Percentiles rank a stretch among this genome's conserved stretches.
Conservation (phyloP, 2,329 filamentous ascomycete species). For the Cladosporium oxysporum region DNA sequence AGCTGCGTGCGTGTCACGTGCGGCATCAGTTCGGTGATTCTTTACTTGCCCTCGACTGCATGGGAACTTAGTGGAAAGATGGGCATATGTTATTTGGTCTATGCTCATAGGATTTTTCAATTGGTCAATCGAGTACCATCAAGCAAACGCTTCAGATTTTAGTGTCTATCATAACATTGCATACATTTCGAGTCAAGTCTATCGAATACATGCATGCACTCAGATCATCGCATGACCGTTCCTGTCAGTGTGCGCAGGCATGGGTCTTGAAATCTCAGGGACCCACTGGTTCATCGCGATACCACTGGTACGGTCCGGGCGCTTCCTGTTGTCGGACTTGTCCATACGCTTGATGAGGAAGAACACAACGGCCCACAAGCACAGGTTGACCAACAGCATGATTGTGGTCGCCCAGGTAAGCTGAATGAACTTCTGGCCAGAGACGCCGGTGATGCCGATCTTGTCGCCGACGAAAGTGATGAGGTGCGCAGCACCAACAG, state of each 20-base stretch:
- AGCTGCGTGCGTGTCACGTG: neutral
- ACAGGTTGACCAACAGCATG: constrained; percentile 30
- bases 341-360: constrained; percentile 15
- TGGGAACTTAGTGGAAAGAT: neutral
- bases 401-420: constrained; percentile 61
- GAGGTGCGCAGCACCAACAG: constrained; percentile 53
- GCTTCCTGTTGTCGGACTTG: constrained; percentile 14
- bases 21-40: neutral
- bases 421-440: constrained; percentile 57
- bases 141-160: neutral
- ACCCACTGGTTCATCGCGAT: constrained; percentile 14
- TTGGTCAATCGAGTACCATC: neutral
- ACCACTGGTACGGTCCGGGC: constrained; percentile 21
- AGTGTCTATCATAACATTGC: neutral
- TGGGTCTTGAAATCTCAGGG: constrained; percentile 4
- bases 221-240: constrained; percentile 14
- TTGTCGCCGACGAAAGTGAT: constrained; percentile 56
- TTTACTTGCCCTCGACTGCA: neutral
- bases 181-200: neutral
- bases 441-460: constrained; percentile 52
- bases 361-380: constrained; percentile 23
- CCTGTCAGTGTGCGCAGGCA: constrained; percentile 13
- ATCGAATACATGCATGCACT: neutral
- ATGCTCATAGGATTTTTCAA: neutral
- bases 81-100: neutral